These are phyloP conservation scores for Biancaea sappan DNA, from an alignment of 306 rosid species.

Conservation along the genomic window DNA sequence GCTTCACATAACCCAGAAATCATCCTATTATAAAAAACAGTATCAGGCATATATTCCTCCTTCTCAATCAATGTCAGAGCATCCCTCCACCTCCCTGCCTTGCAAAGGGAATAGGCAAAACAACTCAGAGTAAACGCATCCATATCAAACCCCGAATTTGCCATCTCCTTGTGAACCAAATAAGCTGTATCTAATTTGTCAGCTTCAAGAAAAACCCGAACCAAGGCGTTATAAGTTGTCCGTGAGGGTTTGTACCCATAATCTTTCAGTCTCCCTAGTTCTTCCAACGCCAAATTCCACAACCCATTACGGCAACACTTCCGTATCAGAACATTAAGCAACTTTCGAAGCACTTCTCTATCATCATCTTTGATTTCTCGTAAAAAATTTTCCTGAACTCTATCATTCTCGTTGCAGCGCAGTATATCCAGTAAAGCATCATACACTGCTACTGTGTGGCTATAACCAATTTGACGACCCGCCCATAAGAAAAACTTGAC, in stretches of 20 bases:
- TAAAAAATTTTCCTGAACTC: conserved; percentile 50
- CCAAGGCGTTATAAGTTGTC: conserved; percentile 64
- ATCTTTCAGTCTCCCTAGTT: conserved; percentile 87
- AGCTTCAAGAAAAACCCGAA: conserved; percentile 75
- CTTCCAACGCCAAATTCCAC: conserved; percentile 84
- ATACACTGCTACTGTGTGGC: conserved; percentile 53
- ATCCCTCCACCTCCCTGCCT: conserved; percentile 63
- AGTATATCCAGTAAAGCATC: conserved; percentile 53
- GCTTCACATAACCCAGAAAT: conserved; percentile 80
- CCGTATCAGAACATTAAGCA: conserved; percentile 69
- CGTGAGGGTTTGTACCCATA: conserved; percentile 70
- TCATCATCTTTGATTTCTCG: conserved; percentile 62
- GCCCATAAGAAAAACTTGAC: conserved; percentile 77
- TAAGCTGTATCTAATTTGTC: conserved; percentile 67
- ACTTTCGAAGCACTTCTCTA: conserved; percentile 54
- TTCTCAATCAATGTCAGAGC: conserved; percentile 61
- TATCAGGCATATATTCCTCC: conserved; percentile 62
- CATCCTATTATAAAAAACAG: conserved; percentile 72
- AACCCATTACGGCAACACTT: conserved; percentile 76
- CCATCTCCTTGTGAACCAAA: conserved; percentile 80
- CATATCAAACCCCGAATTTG: conserved; percentile 59
- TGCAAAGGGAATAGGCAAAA: conserved; percentile 67
- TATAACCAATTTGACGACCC: conserved; percentile 76
- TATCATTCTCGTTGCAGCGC: conserved; percentile 35
- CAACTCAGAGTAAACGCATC: conserved; percentile 64